Conservation (phyloP, 805 yeast species). For the Vanderwaltozyma yarrowii region DNA sequence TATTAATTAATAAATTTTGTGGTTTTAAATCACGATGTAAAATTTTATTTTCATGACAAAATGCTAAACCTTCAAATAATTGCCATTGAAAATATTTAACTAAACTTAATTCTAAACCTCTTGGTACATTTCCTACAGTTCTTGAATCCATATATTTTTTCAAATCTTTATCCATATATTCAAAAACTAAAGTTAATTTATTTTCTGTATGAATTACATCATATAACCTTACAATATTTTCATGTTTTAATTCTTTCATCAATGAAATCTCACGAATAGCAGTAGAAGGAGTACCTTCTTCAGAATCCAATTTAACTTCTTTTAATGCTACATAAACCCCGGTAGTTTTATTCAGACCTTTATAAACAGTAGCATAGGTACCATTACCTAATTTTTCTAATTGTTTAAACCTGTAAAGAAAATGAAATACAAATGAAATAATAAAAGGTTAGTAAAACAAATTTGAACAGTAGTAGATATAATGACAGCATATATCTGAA, state of each 20-base stretch:
- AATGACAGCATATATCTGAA: no score
- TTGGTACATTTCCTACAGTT: conserved; percentile 22
- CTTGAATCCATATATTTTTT: conserved; percentile 90
- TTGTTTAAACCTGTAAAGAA: conserved; percentile 24
- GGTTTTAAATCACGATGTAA: conserved; percentile 95
- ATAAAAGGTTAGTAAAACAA: background rate
- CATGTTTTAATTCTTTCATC: conserved; percentile 87
- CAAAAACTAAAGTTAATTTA: conserved; percentile 87
- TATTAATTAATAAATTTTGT: conserved; percentile 87
- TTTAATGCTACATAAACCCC: conserved; percentile 93
- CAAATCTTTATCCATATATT: conserved; percentile 86
- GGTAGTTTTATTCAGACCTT: conserved; percentile 84
- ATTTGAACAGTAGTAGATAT: background rate
- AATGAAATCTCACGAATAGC: conserved; percentile 95
- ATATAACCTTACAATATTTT: conserved; percentile 80
- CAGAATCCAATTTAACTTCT: conserved; percentile 90
- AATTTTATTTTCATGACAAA: conserved; percentile 91
- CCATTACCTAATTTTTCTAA: conserved; percentile 39
- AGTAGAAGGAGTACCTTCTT: conserved; percentile 97
- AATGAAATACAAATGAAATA: background rate
- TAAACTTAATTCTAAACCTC: conserved; percentile 37
- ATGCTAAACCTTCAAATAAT: conserved; percentile 78
- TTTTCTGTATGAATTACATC: conserved; percentile 96
- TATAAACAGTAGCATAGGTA: conserved; percentile 96
- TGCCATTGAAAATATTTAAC: conserved; percentile 91